phyloP scores from a whole-genome alignment of 305 asterid genomes.

The Ilex paraguariensis region DNA sequence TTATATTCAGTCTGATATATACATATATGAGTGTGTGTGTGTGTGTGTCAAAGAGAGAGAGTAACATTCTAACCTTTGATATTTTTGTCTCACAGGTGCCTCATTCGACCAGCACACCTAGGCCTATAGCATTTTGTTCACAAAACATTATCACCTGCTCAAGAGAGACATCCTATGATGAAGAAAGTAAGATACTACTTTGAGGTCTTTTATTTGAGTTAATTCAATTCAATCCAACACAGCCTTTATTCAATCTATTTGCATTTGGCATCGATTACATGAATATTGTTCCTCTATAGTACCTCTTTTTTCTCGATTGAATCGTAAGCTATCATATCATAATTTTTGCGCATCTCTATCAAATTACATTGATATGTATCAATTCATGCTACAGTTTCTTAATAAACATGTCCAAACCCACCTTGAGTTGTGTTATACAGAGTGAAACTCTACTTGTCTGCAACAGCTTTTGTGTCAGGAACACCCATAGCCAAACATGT shows the following conservation, averaged over 20 bases:
- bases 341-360: too few species aligned
- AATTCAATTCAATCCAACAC: background rate
- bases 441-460: background rate
- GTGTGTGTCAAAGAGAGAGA: too few species aligned
- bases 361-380: too few species aligned
- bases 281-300: background rate
- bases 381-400: background rate
- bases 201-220: background rate
- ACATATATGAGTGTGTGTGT: too few species aligned
- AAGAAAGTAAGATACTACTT: slow-evolving; percentile 14
- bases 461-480: background rate
- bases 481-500: background rate
- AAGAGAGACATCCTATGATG: slow-evolving; percentile 3
- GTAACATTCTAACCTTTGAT: background rate
- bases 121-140: slow-evolving; percentile 6
- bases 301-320: background rate
- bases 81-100: slow-evolving; percentile 4
- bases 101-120: slow-evolving; percentile 5
- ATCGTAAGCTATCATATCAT: too few species aligned
- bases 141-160: slow-evolving; percentile 18
- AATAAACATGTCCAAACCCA: background rate
- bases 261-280: background rate
- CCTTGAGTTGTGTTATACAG: background rate
- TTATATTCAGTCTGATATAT: background rate
- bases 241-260: background rate